phyloP scores from a whole-genome alignment of 805 yeast species.

The Candida cerambycidarum region DNA sequence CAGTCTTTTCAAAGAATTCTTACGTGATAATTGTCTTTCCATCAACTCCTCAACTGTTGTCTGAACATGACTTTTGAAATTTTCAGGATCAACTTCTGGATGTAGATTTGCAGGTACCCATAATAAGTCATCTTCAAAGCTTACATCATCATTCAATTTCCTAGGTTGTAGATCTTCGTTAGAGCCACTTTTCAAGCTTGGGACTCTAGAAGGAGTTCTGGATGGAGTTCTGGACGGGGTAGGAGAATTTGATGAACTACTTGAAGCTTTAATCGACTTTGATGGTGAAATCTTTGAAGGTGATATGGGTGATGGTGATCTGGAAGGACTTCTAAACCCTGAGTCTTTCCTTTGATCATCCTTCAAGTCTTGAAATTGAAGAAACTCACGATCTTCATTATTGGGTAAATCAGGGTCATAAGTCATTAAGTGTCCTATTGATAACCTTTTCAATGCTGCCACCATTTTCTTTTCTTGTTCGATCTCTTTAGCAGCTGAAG shows the following conservation, averaged over 20 bases:
- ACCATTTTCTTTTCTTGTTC: constrained; percentile 74
- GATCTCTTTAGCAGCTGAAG: constrained; percentile 69
- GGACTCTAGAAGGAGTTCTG: neutral
- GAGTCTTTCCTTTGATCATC: constrained; percentile 8
- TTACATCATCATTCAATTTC: constrained; percentile 17
- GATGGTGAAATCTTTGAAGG: constrained; percentile 8
- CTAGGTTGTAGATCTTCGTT: constrained; percentile 2
- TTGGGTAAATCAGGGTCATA: constrained; percentile 72
- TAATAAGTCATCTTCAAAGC: constrained; percentile 42
- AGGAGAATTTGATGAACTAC: constrained; percentile 9
- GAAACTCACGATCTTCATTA: constrained; percentile 24
- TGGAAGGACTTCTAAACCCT: constrained; percentile 1
- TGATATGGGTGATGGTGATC: constrained; percentile 1
- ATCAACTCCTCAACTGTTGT: constrained; percentile 52
- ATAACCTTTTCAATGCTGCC: constrained; percentile 68
- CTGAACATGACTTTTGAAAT: constrained; percentile 67
- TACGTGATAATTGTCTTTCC: constrained; percentile 33
- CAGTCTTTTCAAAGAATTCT: constrained; percentile 25
- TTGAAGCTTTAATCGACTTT: neutral
- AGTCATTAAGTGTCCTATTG: constrained; percentile 60
- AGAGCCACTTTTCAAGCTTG: neutral
- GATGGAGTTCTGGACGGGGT: neutral
- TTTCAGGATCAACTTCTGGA: constrained; percentile 93
- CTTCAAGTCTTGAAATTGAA: constrained; percentile 16
- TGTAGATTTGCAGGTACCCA: constrained; percentile 98